A percentile compares a stretch with the other conserved stretches of the same genome.
phyloP scores from a whole-genome alignment of 2,329 filamentous ascomycete genomes.

The Diaporthe vexans region DNA sequence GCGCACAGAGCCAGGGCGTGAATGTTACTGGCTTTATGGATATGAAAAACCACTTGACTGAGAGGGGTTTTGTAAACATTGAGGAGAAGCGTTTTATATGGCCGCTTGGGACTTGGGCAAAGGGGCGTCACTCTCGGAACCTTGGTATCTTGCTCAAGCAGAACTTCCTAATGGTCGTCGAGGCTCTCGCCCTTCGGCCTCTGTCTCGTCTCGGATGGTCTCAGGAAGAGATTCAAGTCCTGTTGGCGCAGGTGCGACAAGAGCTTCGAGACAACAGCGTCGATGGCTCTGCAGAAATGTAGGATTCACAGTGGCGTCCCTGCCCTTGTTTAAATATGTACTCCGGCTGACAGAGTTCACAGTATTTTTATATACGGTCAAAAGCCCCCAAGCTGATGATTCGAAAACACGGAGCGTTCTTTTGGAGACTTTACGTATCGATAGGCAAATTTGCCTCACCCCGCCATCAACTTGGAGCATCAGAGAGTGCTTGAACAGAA shows the following conservation, averaged over 20 bases:
- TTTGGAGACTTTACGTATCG: background rate
- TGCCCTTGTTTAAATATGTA: too few species aligned
- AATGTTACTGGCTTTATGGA: constrained; percentile 6
- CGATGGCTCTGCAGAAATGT: constrained; percentile 34
- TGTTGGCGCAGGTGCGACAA: constrained; percentile 39
- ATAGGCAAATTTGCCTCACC: background rate
- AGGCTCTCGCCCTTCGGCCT: constrained; percentile 32
- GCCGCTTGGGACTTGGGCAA: constrained; percentile 47
- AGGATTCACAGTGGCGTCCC: background rate
- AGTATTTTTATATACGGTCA: constrained; percentile 24
- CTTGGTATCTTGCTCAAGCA: constrained; percentile 38
- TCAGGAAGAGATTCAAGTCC: constrained; percentile 38
- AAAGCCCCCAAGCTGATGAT: background rate
- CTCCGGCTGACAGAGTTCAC: background rate
- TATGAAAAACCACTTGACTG: constrained; percentile 3
- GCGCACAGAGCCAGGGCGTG: constrained; percentile 21
- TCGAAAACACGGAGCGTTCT: background rate
- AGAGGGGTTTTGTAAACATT: constrained; percentile 45
- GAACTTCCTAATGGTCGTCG: constrained; percentile 43
- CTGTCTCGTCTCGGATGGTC: constrained; percentile 38
- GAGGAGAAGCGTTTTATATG: constrained; percentile 47
- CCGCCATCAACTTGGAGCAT: background rate
- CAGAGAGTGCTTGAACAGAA: background rate
- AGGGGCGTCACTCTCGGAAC: constrained; percentile 46
- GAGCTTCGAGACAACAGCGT: constrained; percentile 39